Evolutionary conservation across 805 yeast species (phyloP).

Genomic region (Candida peoriensis): DNA sequence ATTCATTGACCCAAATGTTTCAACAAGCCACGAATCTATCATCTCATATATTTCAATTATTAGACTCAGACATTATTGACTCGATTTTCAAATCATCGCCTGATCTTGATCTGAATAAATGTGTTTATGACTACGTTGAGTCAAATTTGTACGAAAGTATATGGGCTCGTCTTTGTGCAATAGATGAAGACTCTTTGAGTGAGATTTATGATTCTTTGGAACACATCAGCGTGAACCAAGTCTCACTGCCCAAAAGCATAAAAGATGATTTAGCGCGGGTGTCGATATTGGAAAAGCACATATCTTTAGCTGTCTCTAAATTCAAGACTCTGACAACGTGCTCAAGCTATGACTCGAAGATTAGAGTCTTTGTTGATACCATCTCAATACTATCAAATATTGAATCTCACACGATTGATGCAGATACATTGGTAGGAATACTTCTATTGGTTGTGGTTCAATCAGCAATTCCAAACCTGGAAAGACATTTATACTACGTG

Average conservation of each 20-base stretch:
- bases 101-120: conserved; percentile 41
- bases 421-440: conserved; percentile 74
- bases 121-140: conserved; percentile 70
- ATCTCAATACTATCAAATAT: conserved; percentile 43
- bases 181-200: conserved; percentile 22
- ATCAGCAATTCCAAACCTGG: conserved; percentile 52
- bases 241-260: conserved; percentile 31
- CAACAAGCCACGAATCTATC: conserved; percentile 23
- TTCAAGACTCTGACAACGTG: conserved; percentile 44
- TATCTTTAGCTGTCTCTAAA: conserved; percentile 45
- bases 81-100: conserved; percentile 27
- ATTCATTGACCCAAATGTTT: conserved; percentile 23
- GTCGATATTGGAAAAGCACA: conserved; percentile 34
- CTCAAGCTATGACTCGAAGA: conserved; percentile 44
- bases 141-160: conserved; percentile 57
- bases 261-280: conserved; percentile 26
- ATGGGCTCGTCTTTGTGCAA: conserved; percentile 44
- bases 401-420: conserved; percentile 48
- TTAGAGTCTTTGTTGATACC: conserved; percentile 44
- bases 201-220: conserved; percentile 20
- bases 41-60: conserved; percentile 24
- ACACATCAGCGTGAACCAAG: conserved; percentile 34
- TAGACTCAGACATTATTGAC: conserved; percentile 22
- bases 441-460: conserved; percentile 66
- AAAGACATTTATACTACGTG: conserved; percentile 61